phyloP scores from a whole-genome alignment of 2,329 filamentous ascomycete species.

The Ciborinia camelliae region DNA sequence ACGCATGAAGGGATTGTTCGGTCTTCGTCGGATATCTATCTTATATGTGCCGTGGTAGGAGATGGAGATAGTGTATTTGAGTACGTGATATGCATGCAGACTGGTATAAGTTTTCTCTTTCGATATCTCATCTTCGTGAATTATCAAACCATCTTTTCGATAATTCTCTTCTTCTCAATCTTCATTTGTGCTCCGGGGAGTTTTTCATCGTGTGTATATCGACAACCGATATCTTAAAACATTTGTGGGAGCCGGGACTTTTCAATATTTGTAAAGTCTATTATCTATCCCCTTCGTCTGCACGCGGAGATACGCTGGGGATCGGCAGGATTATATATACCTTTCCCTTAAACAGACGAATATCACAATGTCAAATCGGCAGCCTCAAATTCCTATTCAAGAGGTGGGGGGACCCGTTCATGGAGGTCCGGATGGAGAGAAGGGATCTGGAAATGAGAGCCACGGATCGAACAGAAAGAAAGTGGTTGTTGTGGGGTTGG shows the following conservation, averaged over 20 bases:
- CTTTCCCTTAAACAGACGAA: not conserved
- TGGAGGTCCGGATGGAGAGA: constrained; percentile 30
- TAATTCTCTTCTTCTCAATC: not conserved
- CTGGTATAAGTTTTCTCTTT: not conserved
- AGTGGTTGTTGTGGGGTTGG: constrained; percentile 79
- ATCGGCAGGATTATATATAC: not conserved
- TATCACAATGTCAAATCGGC: constrained; percentile 32
- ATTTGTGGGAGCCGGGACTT: too few species aligned
- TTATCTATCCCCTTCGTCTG: too few species aligned
- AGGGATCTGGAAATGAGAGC: constrained; percentile 27
- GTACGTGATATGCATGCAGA: not conserved
- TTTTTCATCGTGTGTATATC: too few species aligned
- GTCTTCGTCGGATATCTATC: too few species aligned
- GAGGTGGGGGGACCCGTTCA: constrained; percentile 29
- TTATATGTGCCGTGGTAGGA: too few species aligned
- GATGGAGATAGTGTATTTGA: not conserved
- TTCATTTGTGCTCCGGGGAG: not conserved
- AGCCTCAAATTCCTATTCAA: constrained; percentile 28
- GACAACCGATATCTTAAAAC: too few species aligned
- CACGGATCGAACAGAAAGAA: constrained; percentile 50
- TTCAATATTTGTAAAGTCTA: too few species aligned
- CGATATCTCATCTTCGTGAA: not conserved
- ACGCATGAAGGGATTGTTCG: too few species aligned
- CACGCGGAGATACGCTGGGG: not conserved
- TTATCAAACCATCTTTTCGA: not conserved